Conservation (phyloP, 805 yeast genomes). For the Isabelozyma pseudorhagii region DNA sequence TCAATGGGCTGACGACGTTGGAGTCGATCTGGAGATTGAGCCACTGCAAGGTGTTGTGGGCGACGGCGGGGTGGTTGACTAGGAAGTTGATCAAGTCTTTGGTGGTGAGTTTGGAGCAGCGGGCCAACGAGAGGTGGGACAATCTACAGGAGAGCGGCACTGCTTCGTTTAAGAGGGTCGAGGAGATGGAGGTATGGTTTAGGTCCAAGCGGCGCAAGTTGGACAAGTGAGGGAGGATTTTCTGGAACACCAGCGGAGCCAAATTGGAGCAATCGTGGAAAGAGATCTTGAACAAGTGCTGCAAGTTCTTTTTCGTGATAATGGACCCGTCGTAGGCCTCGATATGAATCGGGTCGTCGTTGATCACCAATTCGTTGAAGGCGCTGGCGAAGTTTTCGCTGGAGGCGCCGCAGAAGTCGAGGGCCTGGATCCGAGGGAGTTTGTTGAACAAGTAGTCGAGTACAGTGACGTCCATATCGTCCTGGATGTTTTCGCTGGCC, state of each 20-base stretch:
- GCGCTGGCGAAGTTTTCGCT: slow-evolving; percentile 59
- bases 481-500: slow-evolving; percentile 82
- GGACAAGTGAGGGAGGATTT: slow-evolving; percentile 54
- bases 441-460: slow-evolving; percentile 53
- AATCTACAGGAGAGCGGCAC: slow-evolving; percentile 58
- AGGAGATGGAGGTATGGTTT: slow-evolving; percentile 75
- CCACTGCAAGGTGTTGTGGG: slow-evolving; percentile 54
- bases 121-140: slow-evolving; percentile 67
- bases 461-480: slow-evolving; percentile 65
- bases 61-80: slow-evolving; percentile 65
- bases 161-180: slow-evolving; percentile 49
- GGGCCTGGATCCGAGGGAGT: slow-evolving; percentile 55
- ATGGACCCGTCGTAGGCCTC: slow-evolving; percentile 4
- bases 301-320: slow-evolving; percentile 4
- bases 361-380: slow-evolving; percentile 43
- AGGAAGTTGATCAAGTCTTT: slow-evolving; percentile 68
- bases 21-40: slow-evolving; percentile 62
- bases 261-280: slow-evolving; percentile 88
- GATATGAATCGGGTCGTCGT: slow-evolving; percentile 16
- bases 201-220: slow-evolving; percentile 69
- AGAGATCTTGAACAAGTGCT: slow-evolving; percentile 48
- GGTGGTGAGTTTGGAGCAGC: slow-evolving; percentile 62
- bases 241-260: slow-evolving; percentile 51
- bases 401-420: slow-evolving; percentile 89
- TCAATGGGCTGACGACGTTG: slow-evolving; percentile 59